Evolutionary conservation across 495 filamentous ascomycete genomes (phyloP).

Genomic region (Melanomma pulvis-pyrius): DNA sequence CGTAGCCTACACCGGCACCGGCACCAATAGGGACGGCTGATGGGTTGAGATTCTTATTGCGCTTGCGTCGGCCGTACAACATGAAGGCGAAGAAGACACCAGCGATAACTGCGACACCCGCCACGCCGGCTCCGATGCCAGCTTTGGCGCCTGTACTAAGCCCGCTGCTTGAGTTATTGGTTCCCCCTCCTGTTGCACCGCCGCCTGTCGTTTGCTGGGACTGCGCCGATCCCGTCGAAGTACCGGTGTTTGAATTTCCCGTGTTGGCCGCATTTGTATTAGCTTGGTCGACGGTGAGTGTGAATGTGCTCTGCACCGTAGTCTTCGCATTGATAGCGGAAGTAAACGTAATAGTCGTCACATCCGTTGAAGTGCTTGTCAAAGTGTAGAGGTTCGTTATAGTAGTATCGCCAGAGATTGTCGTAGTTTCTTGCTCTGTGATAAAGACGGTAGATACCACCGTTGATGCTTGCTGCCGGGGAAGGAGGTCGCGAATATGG

Average conservation of each 20-base stretch:
- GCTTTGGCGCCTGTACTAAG: constrained; percentile 5
- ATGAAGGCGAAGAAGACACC: not conserved
- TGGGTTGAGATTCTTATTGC: not conserved
- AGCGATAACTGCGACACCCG: not conserved
- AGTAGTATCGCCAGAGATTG: not conserved
- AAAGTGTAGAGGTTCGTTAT: constrained; percentile 9
- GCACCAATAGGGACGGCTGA: not conserved
- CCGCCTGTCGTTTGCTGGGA: no score
- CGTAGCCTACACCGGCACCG: not conserved
- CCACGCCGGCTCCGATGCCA: constrained; percentile 3
- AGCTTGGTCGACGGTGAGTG: not conserved
- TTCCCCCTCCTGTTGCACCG: no score
- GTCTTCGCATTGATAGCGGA: constrained; percentile 5
- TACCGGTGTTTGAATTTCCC: not conserved
- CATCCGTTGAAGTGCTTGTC: constrained; percentile 1
- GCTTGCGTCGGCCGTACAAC: constrained; percentile 1
- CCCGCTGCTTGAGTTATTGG: not conserved
- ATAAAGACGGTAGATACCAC: not conserved
- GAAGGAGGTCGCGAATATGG: constrained; percentile 1
- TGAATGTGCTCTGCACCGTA: constrained; percentile 1
- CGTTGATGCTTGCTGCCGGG: not conserved
- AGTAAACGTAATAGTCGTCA: constrained; percentile 4
- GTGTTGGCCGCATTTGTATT: not conserved
- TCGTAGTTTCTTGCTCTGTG: not conserved
- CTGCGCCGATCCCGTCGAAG: not conserved